phyloP scores from a whole-genome alignment of 805 yeast genomes.

The Zygosaccharomyces bailii region DNA sequence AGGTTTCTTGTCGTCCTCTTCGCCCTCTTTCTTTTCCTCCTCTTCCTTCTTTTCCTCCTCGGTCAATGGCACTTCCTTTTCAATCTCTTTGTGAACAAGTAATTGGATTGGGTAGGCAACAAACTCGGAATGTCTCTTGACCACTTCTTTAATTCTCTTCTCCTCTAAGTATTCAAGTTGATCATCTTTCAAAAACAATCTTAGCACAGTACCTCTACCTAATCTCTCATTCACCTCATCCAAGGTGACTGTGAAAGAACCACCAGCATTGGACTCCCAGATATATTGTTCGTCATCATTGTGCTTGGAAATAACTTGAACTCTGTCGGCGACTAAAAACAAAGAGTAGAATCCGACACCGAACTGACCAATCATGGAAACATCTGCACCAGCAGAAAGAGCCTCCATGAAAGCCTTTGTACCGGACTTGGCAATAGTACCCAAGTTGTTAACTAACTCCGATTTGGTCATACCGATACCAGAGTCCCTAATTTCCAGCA shows the following conservation, averaged over 20 bases:
- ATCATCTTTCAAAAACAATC: constrained; percentile 97
- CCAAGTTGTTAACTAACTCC: constrained; percentile 96
- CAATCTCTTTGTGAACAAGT: constrained; percentile 97
- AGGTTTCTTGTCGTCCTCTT: constrained; percentile 64
- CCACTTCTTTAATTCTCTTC: constrained; percentile 98
- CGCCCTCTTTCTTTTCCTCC: constrained; percentile 38
- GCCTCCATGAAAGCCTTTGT: constrained; percentile 99
- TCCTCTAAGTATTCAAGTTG: constrained; percentile 99
- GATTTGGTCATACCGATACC: constrained; percentile 99
- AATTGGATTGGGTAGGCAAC: constrained; percentile 99
- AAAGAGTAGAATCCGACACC: constrained; percentile 99
- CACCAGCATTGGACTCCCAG: constrained; percentile 99
- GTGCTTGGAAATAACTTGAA: constrained; percentile 96
- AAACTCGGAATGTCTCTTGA: constrained; percentile 98
- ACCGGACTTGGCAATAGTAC: constrained; percentile 99
- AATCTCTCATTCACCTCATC: constrained; percentile 84
- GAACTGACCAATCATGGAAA: constrained; percentile 99
- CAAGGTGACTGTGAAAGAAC: constrained; percentile 93
- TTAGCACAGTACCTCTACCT: constrained; percentile 91
- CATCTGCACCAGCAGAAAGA: constrained; percentile 98
- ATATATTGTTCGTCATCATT: constrained; percentile 99
- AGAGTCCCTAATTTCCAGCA: constrained; percentile 95
- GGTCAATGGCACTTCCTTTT: constrained; percentile 90
- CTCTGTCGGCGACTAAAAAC: constrained; percentile 98
- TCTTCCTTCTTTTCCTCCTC: constrained; percentile 44